Conservation (phyloP, 768 basidiomycete species). For the Artomyces pyxidatus region DNA sequence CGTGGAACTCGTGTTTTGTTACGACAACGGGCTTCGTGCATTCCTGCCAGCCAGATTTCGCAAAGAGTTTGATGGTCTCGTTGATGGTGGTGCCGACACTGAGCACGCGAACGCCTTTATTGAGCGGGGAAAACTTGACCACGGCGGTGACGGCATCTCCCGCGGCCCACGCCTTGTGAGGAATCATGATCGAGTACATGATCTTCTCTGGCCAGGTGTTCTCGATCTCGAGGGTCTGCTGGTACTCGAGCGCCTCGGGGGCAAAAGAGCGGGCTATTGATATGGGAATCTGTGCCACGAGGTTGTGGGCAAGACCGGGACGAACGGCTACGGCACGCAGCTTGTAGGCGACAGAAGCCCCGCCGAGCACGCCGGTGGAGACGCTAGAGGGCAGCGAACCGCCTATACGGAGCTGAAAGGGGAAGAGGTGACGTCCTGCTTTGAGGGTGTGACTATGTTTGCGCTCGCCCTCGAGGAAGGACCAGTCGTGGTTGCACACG, state of each 20-base stretch:
- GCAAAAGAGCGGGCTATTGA: constrained; percentile 66
- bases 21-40: constrained; percentile 52
- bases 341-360: constrained; percentile 77
- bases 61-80: constrained; percentile 62
- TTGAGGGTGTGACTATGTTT: constrained; percentile 82
- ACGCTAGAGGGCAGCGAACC: constrained; percentile 80
- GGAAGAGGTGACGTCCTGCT: constrained; percentile 90
- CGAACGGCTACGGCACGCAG: constrained; percentile 80
- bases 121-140: constrained; percentile 80
- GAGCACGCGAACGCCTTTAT: constrained; percentile 74
- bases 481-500: constrained; percentile 83
- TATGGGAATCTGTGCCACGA: constrained; percentile 54
- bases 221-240: constrained; percentile 91
- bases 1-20: constrained; percentile 58
- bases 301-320: constrained; percentile 63
- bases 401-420: constrained; percentile 82
- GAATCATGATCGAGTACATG: constrained; percentile 91
- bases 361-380: constrained; percentile 41
- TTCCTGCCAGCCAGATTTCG: constrained; percentile 49
- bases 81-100: constrained; percentile 60
- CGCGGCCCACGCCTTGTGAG: constrained; percentile 93
- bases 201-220: constrained; percentile 97
- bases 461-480: constrained; percentile 81
- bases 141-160: constrained; percentile 78
- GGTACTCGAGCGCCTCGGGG: constrained; percentile 85